phyloP scores from a whole-genome alignment of 2,329 filamentous ascomycete genomes.

The Malbranchea zuffiana region DNA sequence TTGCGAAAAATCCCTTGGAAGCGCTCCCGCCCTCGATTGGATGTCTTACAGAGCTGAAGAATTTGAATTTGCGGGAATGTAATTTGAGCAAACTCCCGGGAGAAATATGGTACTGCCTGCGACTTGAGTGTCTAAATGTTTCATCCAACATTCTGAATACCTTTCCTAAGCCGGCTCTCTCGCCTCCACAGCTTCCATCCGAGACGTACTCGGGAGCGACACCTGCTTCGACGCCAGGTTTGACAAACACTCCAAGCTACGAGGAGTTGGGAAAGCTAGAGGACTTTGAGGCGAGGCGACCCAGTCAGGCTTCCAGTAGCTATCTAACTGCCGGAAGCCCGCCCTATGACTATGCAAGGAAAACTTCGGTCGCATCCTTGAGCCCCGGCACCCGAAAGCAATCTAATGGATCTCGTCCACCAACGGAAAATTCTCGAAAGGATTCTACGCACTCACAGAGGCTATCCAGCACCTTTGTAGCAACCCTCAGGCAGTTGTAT shows the following conservation, averaged over 20 bases:
- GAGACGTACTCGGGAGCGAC: slow-evolving; percentile 23
- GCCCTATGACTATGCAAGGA: slow-evolving; percentile 54
- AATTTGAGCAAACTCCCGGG: slow-evolving; percentile 80
- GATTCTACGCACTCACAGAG: slow-evolving; percentile 78
- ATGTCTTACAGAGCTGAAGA: slow-evolving; percentile 69
- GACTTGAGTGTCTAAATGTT: slow-evolving; percentile 81
- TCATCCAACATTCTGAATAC: slow-evolving; percentile 86
- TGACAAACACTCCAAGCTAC: slow-evolving; percentile 56
- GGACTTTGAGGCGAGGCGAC: slow-evolving; percentile 55
- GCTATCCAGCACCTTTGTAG: slow-evolving; percentile 75
- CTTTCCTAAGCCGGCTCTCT: slow-evolving; percentile 69
- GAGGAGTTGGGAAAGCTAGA: slow-evolving; percentile 64
- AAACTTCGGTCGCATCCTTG: slow-evolving; percentile 74
- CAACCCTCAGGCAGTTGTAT: slow-evolving; percentile 71
- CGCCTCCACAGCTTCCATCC: slow-evolving; percentile 53
- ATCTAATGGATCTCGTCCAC: slow-evolving; percentile 62
- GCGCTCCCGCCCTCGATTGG: slow-evolving; percentile 80
- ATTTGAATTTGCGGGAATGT: slow-evolving; percentile 84
- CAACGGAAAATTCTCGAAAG: slow-evolving; percentile 57
- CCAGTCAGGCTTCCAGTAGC: slow-evolving; percentile 72
- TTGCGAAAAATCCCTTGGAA: slow-evolving; percentile 80
- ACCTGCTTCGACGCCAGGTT: slow-evolving; percentile 36
- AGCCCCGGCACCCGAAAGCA: slow-evolving; percentile 73
- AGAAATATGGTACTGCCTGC: slow-evolving; percentile 93
- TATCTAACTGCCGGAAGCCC: slow-evolving; percentile 66